Evolutionary conservation across 2,329 filamentous ascomycete species (phyloP).

Genomic region (Diaporthe longicolla): DNA sequence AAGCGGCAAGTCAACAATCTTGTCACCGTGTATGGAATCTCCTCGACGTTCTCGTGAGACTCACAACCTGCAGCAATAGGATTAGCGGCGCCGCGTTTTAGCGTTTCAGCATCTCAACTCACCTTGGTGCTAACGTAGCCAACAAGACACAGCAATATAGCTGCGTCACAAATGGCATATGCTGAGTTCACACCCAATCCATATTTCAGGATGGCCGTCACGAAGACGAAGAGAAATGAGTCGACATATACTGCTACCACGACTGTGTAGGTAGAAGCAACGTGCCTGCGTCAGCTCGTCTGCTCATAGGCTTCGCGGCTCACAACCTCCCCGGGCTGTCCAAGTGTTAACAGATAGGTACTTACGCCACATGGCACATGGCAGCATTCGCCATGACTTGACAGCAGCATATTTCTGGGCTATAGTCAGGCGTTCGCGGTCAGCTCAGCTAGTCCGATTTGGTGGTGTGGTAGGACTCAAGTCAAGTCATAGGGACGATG

Average conservation of each 20-base stretch:
- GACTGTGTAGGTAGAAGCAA: slow-evolving; percentile 57
- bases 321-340: background rate
- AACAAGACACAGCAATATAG: slow-evolving; percentile 71
- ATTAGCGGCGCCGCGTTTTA: slow-evolving; percentile 12
- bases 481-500: background rate
- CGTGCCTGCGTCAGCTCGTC: background rate
- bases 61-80: background rate
- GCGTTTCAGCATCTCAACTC: slow-evolving; percentile 40
- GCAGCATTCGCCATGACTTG: slow-evolving; percentile 57
- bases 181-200: slow-evolving; percentile 69
- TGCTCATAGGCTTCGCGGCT: background rate
- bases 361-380: slow-evolving; percentile 61
- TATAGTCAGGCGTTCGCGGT: slow-evolving; percentile 43
- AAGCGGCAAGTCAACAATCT: background rate
- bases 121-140: slow-evolving; percentile 77
- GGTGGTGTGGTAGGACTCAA: background rate
- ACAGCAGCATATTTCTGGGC: slow-evolving; percentile 56
- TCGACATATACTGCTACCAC: slow-evolving; percentile 72
- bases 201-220: slow-evolving; percentile 69
- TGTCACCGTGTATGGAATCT: background rate
- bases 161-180: slow-evolving; percentile 65
- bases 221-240: slow-evolving; percentile 72
- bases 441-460: slow-evolving; percentile 1
- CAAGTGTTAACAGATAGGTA: slow-evolving; percentile 29
- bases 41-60: background rate